phyloP scores from a whole-genome alignment of 2,329 filamentous ascomycete species.

The Beauveria sp. region DNA sequence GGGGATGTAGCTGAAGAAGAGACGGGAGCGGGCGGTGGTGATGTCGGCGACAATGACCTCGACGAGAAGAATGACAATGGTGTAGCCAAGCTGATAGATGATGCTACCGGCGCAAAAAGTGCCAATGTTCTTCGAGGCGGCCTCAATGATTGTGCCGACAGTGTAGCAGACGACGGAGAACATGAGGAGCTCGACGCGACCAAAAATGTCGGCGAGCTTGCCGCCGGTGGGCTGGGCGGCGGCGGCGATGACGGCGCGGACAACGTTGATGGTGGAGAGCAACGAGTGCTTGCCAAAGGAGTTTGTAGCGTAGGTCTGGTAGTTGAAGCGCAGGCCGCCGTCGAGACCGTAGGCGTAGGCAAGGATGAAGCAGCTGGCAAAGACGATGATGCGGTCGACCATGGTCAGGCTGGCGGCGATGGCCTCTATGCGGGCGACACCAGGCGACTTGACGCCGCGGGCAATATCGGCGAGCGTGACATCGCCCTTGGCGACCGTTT shows the following conservation, averaged over 20 bases:
- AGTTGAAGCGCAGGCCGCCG: constrained; percentile 41
- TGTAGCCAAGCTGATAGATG: constrained; percentile 58
- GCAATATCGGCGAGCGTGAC: constrained; percentile 19
- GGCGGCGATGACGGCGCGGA: constrained; percentile 52
- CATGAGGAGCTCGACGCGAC: constrained; percentile 48
- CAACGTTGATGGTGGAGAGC: constrained; percentile 49
- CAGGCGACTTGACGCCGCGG: constrained; percentile 28
- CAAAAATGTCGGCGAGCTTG: constrained; percentile 58
- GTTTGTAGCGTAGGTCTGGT: constrained; percentile 48
- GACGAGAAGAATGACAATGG: constrained; percentile 50
- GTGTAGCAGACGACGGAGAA: constrained; percentile 56
- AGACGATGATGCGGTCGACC: constrained; percentile 41
- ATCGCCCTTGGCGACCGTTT: constrained; percentile 16
- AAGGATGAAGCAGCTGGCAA: constrained; percentile 49
- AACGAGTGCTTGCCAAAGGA: constrained; percentile 45
- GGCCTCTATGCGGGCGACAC: constrained; percentile 46
- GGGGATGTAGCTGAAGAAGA: constrained; percentile 59
- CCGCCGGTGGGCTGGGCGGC: constrained; percentile 51
- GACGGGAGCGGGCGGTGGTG: constrained; percentile 53
- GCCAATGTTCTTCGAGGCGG: constrained; percentile 38
- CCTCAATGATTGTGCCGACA: constrained; percentile 49
- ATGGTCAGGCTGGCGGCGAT: constrained; percentile 39
- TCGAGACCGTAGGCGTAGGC: constrained; percentile 52
- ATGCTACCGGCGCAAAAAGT: constrained; percentile 51
- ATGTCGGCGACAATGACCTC: constrained; percentile 59